Evolutionary conservation across 2,329 filamentous ascomycete genomes (phyloP).

Genomic region (Curvularia sp.): DNA sequence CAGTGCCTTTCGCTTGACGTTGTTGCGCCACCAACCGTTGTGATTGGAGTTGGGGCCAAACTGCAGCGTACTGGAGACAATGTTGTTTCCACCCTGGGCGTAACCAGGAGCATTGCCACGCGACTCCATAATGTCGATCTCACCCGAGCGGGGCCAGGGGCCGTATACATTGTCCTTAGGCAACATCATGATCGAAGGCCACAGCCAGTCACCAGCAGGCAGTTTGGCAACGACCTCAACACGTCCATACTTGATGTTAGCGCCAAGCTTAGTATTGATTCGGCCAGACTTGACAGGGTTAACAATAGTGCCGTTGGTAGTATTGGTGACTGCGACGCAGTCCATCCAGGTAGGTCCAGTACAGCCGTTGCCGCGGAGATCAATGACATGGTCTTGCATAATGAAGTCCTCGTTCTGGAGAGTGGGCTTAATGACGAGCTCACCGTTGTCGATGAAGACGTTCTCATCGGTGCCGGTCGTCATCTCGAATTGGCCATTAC

Average conservation of each 20-base stretch:
- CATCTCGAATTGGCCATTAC: slow-evolving; percentile 82
- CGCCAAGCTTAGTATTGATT: slow-evolving; percentile 75
- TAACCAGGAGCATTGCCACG: slow-evolving; percentile 85
- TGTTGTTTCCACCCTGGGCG: slow-evolving; percentile 78
- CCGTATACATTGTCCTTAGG: slow-evolving; percentile 76
- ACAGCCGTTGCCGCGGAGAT: slow-evolving; percentile 72
- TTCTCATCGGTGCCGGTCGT: slow-evolving; percentile 77
- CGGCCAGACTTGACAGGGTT: slow-evolving; percentile 80
- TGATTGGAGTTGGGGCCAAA: slow-evolving; percentile 77
- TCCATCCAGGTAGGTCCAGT: slow-evolving; percentile 65
- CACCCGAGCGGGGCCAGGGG: slow-evolving; percentile 77
- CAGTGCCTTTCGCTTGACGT: slow-evolving; percentile 75
- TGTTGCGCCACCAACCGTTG: slow-evolving; percentile 84
- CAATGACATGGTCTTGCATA: slow-evolving; percentile 69
- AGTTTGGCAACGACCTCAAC: slow-evolving; percentile 81
- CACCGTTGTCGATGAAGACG: slow-evolving; percentile 72
- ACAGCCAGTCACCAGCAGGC: slow-evolving; percentile 82
- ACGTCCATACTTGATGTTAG: slow-evolving; percentile 78
- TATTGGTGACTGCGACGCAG: slow-evolving; percentile 77
- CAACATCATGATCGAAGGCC: slow-evolving; percentile 93
- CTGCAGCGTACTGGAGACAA: slow-evolving; percentile 79
- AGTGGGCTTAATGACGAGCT: slow-evolving; percentile 78
- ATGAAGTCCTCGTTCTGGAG: slow-evolving; percentile 73
- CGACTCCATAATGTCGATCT: slow-evolving; percentile 83
- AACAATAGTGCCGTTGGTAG: slow-evolving; percentile 76